Evolutionary conservation across 331 rosid species (phyloP).

Genomic region (Phaseolus coccineus): DNA sequence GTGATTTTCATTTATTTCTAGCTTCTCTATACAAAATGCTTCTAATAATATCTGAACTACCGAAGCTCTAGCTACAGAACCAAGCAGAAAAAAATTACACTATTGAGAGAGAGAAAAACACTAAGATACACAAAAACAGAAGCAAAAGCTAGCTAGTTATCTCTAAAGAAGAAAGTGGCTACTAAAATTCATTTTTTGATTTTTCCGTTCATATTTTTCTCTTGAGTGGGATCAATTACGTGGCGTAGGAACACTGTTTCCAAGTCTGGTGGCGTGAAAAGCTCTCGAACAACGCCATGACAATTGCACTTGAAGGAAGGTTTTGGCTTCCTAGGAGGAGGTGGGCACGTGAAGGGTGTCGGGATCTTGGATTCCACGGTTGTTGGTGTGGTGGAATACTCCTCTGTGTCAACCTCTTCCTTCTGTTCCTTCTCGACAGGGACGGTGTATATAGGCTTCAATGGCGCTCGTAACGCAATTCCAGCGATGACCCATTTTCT

Average conservation of each 20-base stretch:
- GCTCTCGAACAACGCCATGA: constrained; percentile 51
- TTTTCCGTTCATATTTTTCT: neutral
- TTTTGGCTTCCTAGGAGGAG: constrained; percentile 77
- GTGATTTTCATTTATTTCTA: constrained; percentile 7
- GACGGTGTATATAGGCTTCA: constrained; percentile 63
- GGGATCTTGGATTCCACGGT: constrained; percentile 68
- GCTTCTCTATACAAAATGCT: constrained; percentile 45
- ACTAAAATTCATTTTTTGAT: neutral
- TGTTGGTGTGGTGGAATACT: constrained; percentile 70
- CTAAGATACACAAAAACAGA: constrained; percentile 12
- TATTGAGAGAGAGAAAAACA: neutral
- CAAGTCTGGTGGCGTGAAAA: constrained; percentile 79
- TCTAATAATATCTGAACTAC: constrained; percentile 35
- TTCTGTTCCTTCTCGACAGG: constrained; percentile 37
- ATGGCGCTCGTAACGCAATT: constrained; percentile 64
- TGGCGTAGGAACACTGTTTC: constrained; percentile 72
- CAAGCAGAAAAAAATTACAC: constrained; percentile 32
- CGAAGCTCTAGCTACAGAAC: neutral
- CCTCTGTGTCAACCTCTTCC: constrained; percentile 35
- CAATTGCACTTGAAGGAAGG: constrained; percentile 61
- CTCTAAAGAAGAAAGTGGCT: neutral
- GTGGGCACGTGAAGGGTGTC: constrained; percentile 65
- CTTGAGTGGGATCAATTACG: constrained; percentile 35
- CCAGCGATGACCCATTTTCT: constrained; percentile 76
- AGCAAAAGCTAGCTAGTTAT: constrained; percentile 12